Evolutionary conservation across 1,284 basidiomycete species (phyloP).

Genomic region (Amylostereum areolatum): DNA sequence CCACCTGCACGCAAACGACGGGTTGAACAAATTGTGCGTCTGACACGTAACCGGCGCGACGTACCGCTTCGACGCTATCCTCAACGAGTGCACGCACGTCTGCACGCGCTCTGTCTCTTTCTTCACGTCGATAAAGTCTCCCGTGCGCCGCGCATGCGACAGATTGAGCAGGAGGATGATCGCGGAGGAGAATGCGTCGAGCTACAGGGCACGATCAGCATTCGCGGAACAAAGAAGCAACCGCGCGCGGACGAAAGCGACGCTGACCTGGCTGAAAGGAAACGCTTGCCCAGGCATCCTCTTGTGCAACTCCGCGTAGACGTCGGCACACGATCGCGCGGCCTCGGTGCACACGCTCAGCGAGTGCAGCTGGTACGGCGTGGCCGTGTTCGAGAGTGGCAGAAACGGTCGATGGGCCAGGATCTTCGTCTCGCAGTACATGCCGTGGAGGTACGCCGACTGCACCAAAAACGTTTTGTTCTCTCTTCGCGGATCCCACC

Average conservation of each 20-base stretch:
- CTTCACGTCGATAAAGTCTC: background rate
- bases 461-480: conserved; percentile 43
- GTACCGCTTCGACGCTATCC: no score
- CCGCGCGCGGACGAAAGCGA: background rate
- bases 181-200: background rate
- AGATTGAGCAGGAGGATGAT: background rate
- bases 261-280: background rate
- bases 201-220: no score
- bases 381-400: background rate
- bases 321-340: background rate
- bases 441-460: conserved; percentile 26
- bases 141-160: background rate
- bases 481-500: conserved; percentile 47
- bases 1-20: no score
- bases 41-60: no score
- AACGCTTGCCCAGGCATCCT: background rate
- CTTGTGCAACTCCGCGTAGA: background rate
- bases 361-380: background rate
- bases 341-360: background rate
- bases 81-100: background rate
- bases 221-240: no score
- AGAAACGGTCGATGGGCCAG: background rate
- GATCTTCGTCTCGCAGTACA: background rate
- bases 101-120: background rate
- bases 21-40: no score